Evolutionary conservation across 805 yeast genomes (phyloP), one percentile per base, ranked within the genome.

Genomic region (Sungouiozyma ichnusensis): DNA sequence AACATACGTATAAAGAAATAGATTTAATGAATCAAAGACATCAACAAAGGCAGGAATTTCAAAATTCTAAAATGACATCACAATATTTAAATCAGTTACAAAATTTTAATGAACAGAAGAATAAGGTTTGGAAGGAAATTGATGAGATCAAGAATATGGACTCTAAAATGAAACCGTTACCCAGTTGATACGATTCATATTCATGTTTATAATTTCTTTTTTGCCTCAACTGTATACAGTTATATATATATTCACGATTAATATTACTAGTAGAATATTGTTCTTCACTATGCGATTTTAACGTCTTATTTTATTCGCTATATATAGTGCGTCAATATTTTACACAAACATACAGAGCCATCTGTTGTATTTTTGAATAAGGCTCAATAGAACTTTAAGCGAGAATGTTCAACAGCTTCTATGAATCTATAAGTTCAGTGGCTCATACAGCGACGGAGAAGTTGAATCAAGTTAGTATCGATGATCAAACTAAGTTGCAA

Each of bases 361-460:
- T n/a, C n/a, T n/a, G n/a, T n/a, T n/a, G n/a, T n/a, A n/a, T n/a
- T n/a, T n/a, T n/a, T n/a, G n/a, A n/a, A n/a, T n/a, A n/a, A n/a
- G n/a, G n/a, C n/a, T n/a, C n/a, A n/a, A n/a, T n/a, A n/a, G n/a
- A n/a, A n/a, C n/a, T n/a, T n/a, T n/a, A n/a, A n/a, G n/a, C 29
- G 11, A 11, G 6, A 11, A 24, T 24, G 29, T 24, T 24, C 11
- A 24, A 24, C 16, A 33, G 29, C 11, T 24, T 24, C 11, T 24
- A 24, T 24, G 29, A 24, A 11, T 24, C 60, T 8, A 50, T 60
- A 32, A 48, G 53, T 5, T 49, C 47, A 40, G 64, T 60, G 16
- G 64, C 64, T 16, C 60, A 57, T 33, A 50, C 48, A 16, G 58
- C 63, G 2, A 60, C 56, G 44, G 60, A 57, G 19, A 56, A 55